Evolutionary conservation across 2,329 filamentous ascomycete genomes (phyloP).

Genomic region (Microdochium paspali): DNA sequence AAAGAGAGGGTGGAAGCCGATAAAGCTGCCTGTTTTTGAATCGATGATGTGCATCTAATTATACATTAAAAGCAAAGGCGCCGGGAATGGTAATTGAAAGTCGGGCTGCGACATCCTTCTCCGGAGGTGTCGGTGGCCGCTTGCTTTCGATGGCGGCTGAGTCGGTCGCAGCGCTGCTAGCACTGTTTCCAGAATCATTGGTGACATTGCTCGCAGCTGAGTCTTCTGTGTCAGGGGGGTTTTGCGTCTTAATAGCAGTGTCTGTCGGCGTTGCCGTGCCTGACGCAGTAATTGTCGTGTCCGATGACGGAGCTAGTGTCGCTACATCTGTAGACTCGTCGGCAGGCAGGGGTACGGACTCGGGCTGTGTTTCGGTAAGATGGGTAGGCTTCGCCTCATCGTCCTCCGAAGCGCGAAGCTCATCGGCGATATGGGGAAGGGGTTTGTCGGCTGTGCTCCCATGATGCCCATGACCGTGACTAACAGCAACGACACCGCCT

Average conservation of each 20-base stretch:
- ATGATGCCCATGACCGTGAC: conserved; percentile 14
- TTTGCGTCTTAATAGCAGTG: too few species aligned
- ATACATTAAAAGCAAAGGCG: conserved; percentile 1
- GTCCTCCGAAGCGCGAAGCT: too few species aligned
- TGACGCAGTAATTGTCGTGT: too few species aligned
- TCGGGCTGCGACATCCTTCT: background rate
- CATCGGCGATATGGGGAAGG: conserved; percentile 24
- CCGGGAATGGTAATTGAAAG: conserved; percentile 3
- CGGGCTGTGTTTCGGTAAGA: too few species aligned
- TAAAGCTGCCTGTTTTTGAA: background rate
- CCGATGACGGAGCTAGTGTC: too few species aligned
- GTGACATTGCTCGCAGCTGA: too few species aligned
- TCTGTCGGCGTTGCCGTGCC: too few species aligned
- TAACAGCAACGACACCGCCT: conserved; percentile 73
- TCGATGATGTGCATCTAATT: background rate
- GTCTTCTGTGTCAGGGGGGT: too few species aligned
- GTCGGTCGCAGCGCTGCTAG: background rate
- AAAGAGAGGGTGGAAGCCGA: background rate
- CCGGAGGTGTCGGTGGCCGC: background rate
- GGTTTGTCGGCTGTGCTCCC: conserved; percentile 20
- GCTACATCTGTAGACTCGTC: too few species aligned
- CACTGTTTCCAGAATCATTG: too few species aligned
- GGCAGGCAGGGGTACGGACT: too few species aligned
- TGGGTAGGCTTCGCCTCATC: too few species aligned
- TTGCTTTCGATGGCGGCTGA: background rate